Base-by-base conservation (phyloP, 78 protist genomes). In the Carpediemonas membranifera region DNA sequence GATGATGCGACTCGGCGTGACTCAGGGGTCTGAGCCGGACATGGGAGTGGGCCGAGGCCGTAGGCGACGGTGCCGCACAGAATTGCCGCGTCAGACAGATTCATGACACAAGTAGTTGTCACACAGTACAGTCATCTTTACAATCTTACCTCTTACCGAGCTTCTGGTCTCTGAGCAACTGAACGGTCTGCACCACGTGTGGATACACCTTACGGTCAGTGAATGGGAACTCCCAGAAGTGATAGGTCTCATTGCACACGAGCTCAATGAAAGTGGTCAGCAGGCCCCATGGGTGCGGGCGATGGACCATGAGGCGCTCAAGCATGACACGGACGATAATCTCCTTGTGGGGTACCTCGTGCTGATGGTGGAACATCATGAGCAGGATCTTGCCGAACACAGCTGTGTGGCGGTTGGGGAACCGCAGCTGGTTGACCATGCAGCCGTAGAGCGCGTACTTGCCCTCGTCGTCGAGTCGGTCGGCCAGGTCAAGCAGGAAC, bases 271-370 rank as follows among this genome's bases (percentile, higher is more conserved):
- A 92, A 31, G 96, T 93, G 74, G 89, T 81, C 47, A 95, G 79
- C 30, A 93, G 54, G 19, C 99, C 99, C 99, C 99, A 95, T 37
- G 98, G 97, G 82, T 92, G 96, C 24, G 98, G 98, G 51, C 87
- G 82, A 70, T 78, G 71, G 53, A 81, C 91, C 30, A 95, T 78
- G 33, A 92, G 73, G 51, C 99, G 82, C 78, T 93, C 99, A 25
- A 93, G 68, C 37, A 95, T 84, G 16, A 95, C 96, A 33, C 96
- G 75, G 21, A 77, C 37, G 34, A 72, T 41, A 30, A 41, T 33
- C 24, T 52, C 71, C 41, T 65, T 51, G n/a, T 14, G 39, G 36
- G 11, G 19, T n/a, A n/a, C n/a, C 7, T 3, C 34, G 31, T 3
- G 7, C 1, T 3, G 51, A 50, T 21, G 33, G 7, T 28, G 55